Conservation (phyloP, 2,329 filamentous ascomycete genomes). For the Aspergillus sp. region DNA sequence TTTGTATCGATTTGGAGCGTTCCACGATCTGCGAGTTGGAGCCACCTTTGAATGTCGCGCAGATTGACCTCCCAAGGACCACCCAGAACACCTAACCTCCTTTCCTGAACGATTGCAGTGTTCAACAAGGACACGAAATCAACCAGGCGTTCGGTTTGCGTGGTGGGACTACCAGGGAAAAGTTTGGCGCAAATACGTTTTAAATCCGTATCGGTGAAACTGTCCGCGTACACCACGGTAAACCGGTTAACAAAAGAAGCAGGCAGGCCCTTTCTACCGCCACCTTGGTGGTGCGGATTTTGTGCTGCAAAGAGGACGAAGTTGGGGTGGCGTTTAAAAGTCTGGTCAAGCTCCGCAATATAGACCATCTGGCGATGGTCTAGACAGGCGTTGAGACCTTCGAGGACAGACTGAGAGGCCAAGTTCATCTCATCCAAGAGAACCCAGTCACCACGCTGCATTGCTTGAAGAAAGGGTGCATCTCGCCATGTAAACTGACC, state of each 20-base stretch:
- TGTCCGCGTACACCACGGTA: conserved; percentile 94
- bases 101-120: conserved; percentile 61
- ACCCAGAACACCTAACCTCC: conserved; percentile 56
- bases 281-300: conserved; percentile 96
- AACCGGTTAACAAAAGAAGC: conserved; percentile 98
- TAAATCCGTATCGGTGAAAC: conserved; percentile 79
- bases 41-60: conserved; percentile 84
- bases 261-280: conserved; percentile 89
- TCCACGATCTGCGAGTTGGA: conserved; percentile 66
- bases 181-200: conserved; percentile 76
- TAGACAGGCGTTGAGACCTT: conserved; percentile 93
- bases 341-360: conserved; percentile 90
- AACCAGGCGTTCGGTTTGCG: conserved; percentile 68
- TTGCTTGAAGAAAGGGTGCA: conserved; percentile 90
- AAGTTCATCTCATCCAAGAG: conserved; percentile 98
- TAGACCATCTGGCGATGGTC: conserved; percentile 97
- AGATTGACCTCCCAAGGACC: conserved; percentile 97
- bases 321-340: conserved; percentile 82
- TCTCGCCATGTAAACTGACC: conserved; percentile 95
- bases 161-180: conserved; percentile 63
- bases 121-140: conserved; percentile 80
- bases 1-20: conserved; percentile 63
- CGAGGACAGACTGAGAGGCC: conserved; percentile 92
- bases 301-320: conserved; percentile 97
- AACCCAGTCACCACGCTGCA: conserved; percentile 97